Evolutionary conservation across 352 stramenopile genomes (phyloP), one percentile per base, ranked within the genome.

Genomic region (Phytopythium kandeliae): DNA sequence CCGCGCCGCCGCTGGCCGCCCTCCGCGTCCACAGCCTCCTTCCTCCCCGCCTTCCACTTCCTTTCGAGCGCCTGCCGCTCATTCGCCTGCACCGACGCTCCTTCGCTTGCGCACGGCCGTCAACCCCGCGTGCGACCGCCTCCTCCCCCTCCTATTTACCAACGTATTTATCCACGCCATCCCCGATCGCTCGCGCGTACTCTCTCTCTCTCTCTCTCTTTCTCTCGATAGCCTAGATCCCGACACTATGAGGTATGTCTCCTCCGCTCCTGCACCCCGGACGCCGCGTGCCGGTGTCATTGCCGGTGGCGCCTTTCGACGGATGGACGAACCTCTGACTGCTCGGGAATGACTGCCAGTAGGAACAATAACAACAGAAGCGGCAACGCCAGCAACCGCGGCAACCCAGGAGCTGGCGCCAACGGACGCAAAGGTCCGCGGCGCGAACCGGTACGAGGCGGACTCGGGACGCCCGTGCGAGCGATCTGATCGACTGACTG

Each of bases 201-300:
- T 19, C 28, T 31, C 19, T 31, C 30, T 51, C n/a, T n/a, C n/a
- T n/a, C n/a, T n/a, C n/a, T n/a, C n/a, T n/a, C n/a, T n/a, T n/a
- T n/a, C n/a, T n/a, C n/a, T n/a, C n/a, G n/a, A 51, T 28, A 28
- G 22, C 17, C 40, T 46, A 38, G 34, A 63, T 19, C 44, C 46
- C 35, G 43, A 13, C 51, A 70, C 48, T 48, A 83, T 83, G 71
- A 79, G 64, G 71, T 83, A 28, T 63, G 67, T 63, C 24, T 50
- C n/a, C n/a, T n/a, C n/a, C n/a, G n/a, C n/a, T n/a, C n/a, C n/a
- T n/a, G n/a, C n/a, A n/a, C n/a, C n/a, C n/a, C n/a, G n/a, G n/a
- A n/a, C n/a, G n/a, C n/a, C n/a, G n/a, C n/a, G n/a, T n/a, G n/a
- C n/a, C n/a, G n/a, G n/a, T n/a, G n/a, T n/a, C n/a, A n/a, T n/a